Evolutionary conservation across 495 filamentous ascomycete genomes (phyloP).

Genomic region (Echria macrotheca): DNA sequence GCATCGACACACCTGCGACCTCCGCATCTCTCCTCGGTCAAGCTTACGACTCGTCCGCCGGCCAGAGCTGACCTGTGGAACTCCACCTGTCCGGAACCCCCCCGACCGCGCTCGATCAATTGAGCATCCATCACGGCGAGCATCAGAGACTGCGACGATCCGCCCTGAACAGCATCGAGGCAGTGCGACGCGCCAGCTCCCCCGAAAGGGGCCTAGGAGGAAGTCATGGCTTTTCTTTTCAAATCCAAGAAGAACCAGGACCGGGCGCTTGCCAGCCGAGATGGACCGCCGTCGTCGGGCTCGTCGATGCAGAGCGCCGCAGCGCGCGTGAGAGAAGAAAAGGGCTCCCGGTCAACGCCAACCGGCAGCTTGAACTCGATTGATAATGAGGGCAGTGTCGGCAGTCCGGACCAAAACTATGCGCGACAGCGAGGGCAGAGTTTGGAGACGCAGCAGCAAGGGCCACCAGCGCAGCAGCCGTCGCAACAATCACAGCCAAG

Average conservation of each 20-base stretch:
- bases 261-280: constrained; percentile 39
- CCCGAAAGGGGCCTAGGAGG: constrained; percentile 2
- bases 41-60: no score
- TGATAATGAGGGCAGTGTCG: constrained; percentile 40
- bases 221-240: constrained; percentile 67
- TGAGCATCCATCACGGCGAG: constrained; percentile 8
- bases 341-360: constrained; percentile 46
- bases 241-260: constrained; percentile 63
- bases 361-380: constrained; percentile 50
- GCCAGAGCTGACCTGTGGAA: constrained; percentile 6
- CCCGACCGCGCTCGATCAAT: constrained; percentile 15
- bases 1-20: constrained; percentile 24
- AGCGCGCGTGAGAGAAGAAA: constrained; percentile 43
- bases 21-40: constrained; percentile 7
- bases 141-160: constrained; percentile 5
- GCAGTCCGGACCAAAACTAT: constrained; percentile 47
- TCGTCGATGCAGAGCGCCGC: constrained; percentile 32
- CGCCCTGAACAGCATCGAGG: background rate
- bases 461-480: constrained; percentile 11
- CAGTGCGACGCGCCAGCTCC: constrained; percentile 9
- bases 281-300: constrained; percentile 35
- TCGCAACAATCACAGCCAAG: constrained; percentile 25
- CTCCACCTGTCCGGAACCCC: constrained; percentile 11
- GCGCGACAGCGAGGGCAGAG: constrained; percentile 33
- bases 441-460: constrained; percentile 31